Evolutionary conservation across 176 grass and related monocot genomes (phyloP).

Genomic region (Aegilops umbellulata): DNA sequence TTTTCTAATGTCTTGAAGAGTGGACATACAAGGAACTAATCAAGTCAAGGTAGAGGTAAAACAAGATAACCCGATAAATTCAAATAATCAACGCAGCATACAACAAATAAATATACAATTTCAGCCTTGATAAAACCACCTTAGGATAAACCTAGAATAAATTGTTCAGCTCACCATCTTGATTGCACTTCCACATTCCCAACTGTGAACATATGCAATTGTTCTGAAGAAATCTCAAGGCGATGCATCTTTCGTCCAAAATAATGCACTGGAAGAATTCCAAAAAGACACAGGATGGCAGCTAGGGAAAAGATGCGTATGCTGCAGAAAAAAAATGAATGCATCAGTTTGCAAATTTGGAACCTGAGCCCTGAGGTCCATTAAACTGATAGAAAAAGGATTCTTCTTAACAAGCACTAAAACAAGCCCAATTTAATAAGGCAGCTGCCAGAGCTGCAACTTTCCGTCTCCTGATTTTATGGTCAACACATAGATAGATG

Average conservation of each 20-base stretch:
- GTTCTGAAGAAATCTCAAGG: constrained; percentile 51
- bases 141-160: background rate
- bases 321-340: constrained; percentile 45
- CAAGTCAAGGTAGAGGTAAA: background rate
- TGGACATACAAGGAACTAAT: background rate
- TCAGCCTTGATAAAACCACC: background rate
- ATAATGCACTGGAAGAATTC: constrained; percentile 86
- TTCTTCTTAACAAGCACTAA: background rate
- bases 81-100: background rate
- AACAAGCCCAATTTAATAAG: background rate
- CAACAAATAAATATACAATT: background rate
- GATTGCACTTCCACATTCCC: constrained; percentile 60
- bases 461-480: no score
- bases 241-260: constrained; percentile 65
- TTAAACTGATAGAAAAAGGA: background rate
- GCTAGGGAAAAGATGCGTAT: constrained; percentile 91
- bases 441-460: no score
- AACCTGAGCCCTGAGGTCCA: background rate
- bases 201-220: constrained; percentile 80
- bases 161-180: constrained; percentile 58
- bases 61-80: constrained; percentile 10
- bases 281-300: constrained; percentile 72
- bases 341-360: background rate
- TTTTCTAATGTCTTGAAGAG: background rate
- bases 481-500: background rate